Evolutionary conservation across 1,284 basidiomycete species (phyloP), one percentile per base, ranked within the genome.

Genomic region (Austropuccinia psidii): DNA sequence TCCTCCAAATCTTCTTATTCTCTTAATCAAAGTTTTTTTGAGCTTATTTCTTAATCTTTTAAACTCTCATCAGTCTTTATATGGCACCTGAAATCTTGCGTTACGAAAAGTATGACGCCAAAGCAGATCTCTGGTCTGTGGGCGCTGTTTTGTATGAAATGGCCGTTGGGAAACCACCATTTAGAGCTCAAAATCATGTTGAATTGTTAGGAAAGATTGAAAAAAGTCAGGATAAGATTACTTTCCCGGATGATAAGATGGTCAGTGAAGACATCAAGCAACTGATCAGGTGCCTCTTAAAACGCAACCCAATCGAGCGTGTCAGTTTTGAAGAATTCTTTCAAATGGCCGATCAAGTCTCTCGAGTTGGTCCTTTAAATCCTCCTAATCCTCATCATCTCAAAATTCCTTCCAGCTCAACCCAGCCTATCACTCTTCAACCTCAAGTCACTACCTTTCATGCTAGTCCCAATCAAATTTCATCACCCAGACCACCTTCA

Each of bases 81-180:
- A 99, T 98, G 95, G 95, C 96, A 0, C 95, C 95, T 0, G 95
- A 99, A 82, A 98, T 99, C 76, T 83, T 99, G 21, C 87, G 91
- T 24, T 97, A 97, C 81, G 90, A 98, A 82, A 96, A 95, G 81
- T 98, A 99, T 81, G 93, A 97, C 80, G 93, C 93, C 29, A 97
- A 94, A 80, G 95, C 92, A 0, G 95, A 99, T 80, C 84, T 99
- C 0, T 99, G 95, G 95, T 95, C 92, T 6, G 92, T 98, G 37
- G 96, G 95, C 7, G 93, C 96, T 0, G 95, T 99, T 2, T 83
- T 98, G 0, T 98, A 89, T 81, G 96, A 99, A 82, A 98, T 96
- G 89, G 85, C 88, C 21, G 89, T 93, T 27, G 95, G 94, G 2
- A 89, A 88, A 77, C 90, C 96, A 1, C 95, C 96, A 0, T 98